These are phyloP conservation scores for Paramecium octaurelia DNA, from an alignment of 73 alveolate species.

Conservation along the genomic window DNA sequence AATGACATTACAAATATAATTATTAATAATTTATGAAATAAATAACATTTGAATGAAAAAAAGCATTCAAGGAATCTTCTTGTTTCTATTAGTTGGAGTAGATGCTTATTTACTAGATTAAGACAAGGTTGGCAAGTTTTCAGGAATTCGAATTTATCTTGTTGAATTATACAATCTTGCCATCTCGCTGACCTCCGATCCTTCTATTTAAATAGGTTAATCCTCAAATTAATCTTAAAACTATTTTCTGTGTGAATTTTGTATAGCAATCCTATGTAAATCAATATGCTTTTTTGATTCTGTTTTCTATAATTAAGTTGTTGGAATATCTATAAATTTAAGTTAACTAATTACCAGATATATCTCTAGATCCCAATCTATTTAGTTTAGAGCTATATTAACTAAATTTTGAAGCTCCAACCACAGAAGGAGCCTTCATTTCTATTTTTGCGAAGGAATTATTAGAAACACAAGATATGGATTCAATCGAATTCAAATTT, in stretches of 20 bases:
- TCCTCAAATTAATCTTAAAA: constrained; percentile 21
- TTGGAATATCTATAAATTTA: neutral
- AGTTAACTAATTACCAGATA: neutral
- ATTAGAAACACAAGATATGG: neutral
- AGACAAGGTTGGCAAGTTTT: neutral
- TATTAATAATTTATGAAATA: neutral
- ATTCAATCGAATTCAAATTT: neutral
- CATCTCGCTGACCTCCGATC: neutral
- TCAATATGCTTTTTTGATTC: constrained; percentile 18
- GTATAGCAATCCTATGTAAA: neutral
- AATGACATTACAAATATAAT: neutral
- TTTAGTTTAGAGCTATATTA: neutral
- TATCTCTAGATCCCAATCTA: neutral
- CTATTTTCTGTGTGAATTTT: constrained; percentile 7
- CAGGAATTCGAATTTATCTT: neutral
- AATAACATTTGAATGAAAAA: neutral
- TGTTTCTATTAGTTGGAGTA: neutral
- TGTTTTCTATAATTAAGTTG: neutral
- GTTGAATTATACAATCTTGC: neutral
- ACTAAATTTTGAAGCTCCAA: constrained; percentile 2
- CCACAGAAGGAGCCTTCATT: neutral
- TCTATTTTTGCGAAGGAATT: neutral
- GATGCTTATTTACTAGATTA: neutral
- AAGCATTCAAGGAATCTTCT: neutral
- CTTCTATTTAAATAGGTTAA: neutral